Evolutionary conservation across 345 rosid genomes (phyloP), one percentile per base, ranked within the genome.

Genomic region (Bruguiera parviflora): DNA sequence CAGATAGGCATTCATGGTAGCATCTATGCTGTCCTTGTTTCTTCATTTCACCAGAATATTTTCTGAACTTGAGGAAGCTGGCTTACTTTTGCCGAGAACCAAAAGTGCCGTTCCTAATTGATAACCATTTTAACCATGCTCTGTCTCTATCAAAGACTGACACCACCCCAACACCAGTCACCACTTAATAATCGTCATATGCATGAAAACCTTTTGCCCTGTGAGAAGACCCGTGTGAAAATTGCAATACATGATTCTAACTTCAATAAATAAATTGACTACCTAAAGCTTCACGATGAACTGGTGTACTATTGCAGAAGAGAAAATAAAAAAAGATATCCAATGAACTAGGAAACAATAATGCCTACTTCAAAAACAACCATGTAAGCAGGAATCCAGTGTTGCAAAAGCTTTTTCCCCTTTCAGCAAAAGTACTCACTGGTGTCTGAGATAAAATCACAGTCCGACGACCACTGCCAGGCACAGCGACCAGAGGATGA

Each of bases 401-500:
- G 21, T 43, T 21, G 25, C 27, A 5, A 31, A 10, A 29, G 18
- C 10, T 20, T 43, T 43, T 43, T 43, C 18, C 5, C 18, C 5
- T 43, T 35, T 28, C 28, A 19, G 20, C 28, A 16, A 46, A 28
- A 9, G 65, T 31, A 68, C 77, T 61, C 62, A 71, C 74, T n/a
- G 72, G 68, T 27, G 70, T 65, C 57, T 71, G 53, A 63, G 77
- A 74, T 63, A 74, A 62, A 63, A 68, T 52, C 51, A 46, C 73
- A 74, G 59, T 74, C 60, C 69, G 68, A 56, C 65, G 68, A 63
- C 72, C 73, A 74, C 63, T 56, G 15, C 64, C 53, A 29, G 69
- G 69, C 56, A 33, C 49, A 64, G 70, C 57, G 31, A 80, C 72
- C 63, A 83, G 73, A 1, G 79, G 75, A 71, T 85, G 89, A 72